Conservation (phyloP, 495 filamentous ascomycete genomes). For the Xylaria flabelliformis region DNA sequence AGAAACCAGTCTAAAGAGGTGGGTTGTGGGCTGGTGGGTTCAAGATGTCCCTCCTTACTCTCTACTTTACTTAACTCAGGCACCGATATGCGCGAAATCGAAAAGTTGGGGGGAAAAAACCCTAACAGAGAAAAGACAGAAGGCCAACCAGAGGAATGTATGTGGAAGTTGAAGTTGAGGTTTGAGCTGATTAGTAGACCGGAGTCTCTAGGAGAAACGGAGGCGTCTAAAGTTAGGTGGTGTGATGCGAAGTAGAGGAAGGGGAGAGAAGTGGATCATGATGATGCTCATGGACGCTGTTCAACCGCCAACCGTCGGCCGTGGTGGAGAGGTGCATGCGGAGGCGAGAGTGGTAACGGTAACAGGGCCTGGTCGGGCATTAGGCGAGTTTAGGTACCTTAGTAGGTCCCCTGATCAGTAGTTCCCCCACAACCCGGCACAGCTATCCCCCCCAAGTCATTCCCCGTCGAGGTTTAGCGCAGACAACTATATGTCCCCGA, state of each 20-base stretch:
- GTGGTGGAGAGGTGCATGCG: conserved; percentile 15
- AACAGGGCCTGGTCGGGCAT: neutral
- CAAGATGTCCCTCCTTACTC: neutral
- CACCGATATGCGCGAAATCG: neutral
- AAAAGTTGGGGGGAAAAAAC: neutral
- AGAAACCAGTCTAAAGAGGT: neutral
- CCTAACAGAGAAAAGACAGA: neutral
- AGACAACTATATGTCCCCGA: neutral
- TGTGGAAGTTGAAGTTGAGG: neutral
- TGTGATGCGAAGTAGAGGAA: conserved; percentile 23
- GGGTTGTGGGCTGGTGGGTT: neutral
- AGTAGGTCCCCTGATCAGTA: neutral
- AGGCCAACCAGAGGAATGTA: neutral
- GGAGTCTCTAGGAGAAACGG: neutral
- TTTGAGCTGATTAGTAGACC: neutral
- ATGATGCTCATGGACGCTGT: conserved; percentile 17
- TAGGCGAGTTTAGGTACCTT: neutral
- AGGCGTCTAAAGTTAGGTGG: conserved; percentile 13
- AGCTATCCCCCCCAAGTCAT: neutral
- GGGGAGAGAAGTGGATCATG: conserved; percentile 27
- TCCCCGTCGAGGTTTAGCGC: conserved; percentile 1
- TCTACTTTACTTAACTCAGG: too few relatives aligned
- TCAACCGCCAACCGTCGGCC: neutral
- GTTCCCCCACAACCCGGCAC: neutral
- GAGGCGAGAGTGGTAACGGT: conserved; percentile 4